Evolutionary conservation across 306 rosid genomes (phyloP).

Genomic region (Rosa chinensis): DNA sequence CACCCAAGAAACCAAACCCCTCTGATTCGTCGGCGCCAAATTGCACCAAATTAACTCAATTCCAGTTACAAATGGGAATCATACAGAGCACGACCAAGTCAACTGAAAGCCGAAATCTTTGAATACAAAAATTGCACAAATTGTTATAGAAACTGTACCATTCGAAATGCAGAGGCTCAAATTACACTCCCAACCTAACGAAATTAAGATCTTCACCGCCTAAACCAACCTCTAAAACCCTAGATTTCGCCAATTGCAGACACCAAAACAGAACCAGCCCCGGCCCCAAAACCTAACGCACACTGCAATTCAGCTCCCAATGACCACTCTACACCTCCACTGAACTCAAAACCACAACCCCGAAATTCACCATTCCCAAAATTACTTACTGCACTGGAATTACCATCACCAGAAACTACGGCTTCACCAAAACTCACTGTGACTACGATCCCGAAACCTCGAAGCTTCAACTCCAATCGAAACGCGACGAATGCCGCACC

Average conservation of each 20-base stretch:
- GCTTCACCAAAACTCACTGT: slow-evolving; percentile 23
- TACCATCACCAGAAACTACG: slow-evolving; percentile 21
- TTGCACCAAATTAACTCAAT: slow-evolving; percentile 26
- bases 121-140: slow-evolving; percentile 24
- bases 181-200: slow-evolving; percentile 20
- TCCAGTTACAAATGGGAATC: slow-evolving; percentile 26
- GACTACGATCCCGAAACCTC: slow-evolving; percentile 40
- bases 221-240: slow-evolving; percentile 43
- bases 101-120: slow-evolving; percentile 34
- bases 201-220: slow-evolving; percentile 27
- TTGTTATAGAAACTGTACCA: slow-evolving; percentile 35
- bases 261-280: slow-evolving; percentile 23
- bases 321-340: slow-evolving; percentile 25
- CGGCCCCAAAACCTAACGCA: slow-evolving; percentile 27
- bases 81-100: slow-evolving; percentile 38
- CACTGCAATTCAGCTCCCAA: slow-evolving; percentile 28
- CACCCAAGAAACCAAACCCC: not conserved
- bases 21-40: slow-evolving; percentile 15
- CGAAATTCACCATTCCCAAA: slow-evolving; percentile 14
- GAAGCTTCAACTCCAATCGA: slow-evolving; percentile 20
- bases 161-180: slow-evolving; percentile 32
- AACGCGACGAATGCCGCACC: slow-evolving; percentile 43
- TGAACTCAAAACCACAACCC: slow-evolving; percentile 22
- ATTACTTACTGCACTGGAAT: slow-evolving; percentile 29
- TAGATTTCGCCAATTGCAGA: slow-evolving; percentile 34